Conservation (phyloP, 2,329 filamentous ascomycete genomes). For the Dryadomyces quercivorus region DNA sequence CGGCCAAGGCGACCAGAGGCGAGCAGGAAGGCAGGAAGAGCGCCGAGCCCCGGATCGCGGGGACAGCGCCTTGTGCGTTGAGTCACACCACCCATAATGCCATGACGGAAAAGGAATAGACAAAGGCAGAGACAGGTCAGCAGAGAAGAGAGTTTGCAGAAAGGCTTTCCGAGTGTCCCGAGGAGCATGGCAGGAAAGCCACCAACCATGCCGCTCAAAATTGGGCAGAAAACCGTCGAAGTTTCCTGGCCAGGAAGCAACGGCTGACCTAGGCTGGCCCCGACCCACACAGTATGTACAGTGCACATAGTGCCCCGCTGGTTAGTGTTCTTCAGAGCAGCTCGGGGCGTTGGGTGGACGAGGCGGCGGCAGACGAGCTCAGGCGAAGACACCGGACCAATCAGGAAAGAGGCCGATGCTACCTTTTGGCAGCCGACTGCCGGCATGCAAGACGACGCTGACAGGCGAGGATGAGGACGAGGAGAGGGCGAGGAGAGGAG, state of each 20-base stretch:
- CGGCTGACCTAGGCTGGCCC: not conserved
- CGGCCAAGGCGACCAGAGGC: not conserved
- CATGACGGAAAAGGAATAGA: constrained; percentile 1
- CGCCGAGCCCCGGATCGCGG: constrained; percentile 1
- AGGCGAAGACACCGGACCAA: no score
- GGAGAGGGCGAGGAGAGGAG: no score
- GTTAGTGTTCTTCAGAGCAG: no score
- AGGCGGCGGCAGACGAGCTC: not conserved
- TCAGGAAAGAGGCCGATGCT: no score
- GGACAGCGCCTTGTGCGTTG: not conserved
- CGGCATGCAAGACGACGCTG: no score
- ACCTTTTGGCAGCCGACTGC: no score
- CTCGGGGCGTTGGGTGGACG: no score
- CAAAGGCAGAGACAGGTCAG: not conserved
- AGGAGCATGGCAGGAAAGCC: not conserved
- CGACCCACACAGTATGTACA: not conserved
- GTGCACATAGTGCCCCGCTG: not conserved
- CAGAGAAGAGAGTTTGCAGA: not conserved
- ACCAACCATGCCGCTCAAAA: no score
- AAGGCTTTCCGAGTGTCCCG: not conserved
- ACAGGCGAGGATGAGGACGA: no score
- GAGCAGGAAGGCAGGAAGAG: not conserved
- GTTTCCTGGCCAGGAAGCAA: not conserved
- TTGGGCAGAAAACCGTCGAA: not conserved
- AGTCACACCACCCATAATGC: not conserved